A percentile compares a stretch with the other conserved stretches of the same genome.
phyloP scores from a whole-genome alignment of 2,329 filamentous ascomycete genomes.

The Talaromyces sp. region DNA sequence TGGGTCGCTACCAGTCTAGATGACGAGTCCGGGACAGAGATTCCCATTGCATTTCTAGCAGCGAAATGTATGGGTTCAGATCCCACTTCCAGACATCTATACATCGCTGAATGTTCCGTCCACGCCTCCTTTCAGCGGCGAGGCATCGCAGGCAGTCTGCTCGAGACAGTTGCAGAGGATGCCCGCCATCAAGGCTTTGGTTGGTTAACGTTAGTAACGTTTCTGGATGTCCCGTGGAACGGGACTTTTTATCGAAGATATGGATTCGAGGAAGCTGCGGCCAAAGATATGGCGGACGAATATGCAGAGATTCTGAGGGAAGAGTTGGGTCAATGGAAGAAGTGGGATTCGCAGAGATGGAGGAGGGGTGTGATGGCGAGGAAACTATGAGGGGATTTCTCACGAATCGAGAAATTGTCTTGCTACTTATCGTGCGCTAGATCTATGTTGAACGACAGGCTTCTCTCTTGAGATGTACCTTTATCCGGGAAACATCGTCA shows the following conservation, averaged over 20 bases:
- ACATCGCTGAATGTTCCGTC: conserved; percentile 17
- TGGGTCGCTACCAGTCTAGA: conserved; percentile 12
- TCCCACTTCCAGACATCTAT: background rate
- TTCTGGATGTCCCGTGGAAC: conserved; percentile 16
- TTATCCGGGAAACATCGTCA: too few relatives aligned
- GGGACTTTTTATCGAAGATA: conserved; percentile 11
- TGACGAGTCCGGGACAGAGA: background rate
- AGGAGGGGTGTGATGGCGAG: conserved; percentile 13
- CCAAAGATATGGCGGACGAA: background rate
- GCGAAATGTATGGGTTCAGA: conserved; percentile 3
- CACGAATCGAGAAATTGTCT: background rate
- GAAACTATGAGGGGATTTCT: conserved; percentile 4
- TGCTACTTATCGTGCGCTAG: background rate
- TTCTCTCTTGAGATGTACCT: too few relatives aligned
- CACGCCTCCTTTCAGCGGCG: conserved; percentile 11
- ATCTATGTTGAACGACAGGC: too few relatives aligned
- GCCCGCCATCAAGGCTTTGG: background rate
- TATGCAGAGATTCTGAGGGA: conserved; percentile 6
- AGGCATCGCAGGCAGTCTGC: conserved; percentile 20
- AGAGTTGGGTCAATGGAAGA: conserved; percentile 11
- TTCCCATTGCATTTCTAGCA: conserved; percentile 10
- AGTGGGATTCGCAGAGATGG: background rate
- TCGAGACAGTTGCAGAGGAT: conserved; percentile 18
- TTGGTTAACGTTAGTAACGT: conserved; percentile 12
- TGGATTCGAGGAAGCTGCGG: conserved; percentile 12